Evolutionary conservation across 371 early-diverging fungal genomes (phyloP).

Genomic region (Mucor plumbeus): DNA sequence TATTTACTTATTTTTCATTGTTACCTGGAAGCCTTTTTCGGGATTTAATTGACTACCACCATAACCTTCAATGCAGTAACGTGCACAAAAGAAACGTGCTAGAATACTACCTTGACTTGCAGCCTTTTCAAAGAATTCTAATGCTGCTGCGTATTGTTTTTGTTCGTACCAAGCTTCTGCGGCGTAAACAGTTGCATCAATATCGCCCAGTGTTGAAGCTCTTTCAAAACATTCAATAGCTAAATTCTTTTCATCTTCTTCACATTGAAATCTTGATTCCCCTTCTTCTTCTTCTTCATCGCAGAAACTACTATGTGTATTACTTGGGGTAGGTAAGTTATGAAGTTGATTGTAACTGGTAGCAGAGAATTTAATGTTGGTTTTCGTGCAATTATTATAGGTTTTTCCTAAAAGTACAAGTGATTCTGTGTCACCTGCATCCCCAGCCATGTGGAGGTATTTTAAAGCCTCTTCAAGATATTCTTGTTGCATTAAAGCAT

Average conservation of each 20-base stretch:
- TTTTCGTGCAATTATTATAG: constrained; percentile 35
- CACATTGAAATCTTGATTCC: constrained; percentile 27
- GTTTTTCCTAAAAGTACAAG: constrained; percentile 38
- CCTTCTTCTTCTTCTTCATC: constrained; percentile 22
- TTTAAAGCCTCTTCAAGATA: constrained; percentile 35
- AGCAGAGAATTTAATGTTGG: constrained; percentile 25
- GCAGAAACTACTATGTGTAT: constrained; percentile 9
- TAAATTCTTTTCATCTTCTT: constrained; percentile 38
- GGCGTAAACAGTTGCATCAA: constrained; percentile 49
- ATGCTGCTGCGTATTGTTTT: constrained; percentile 50
- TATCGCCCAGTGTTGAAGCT: constrained; percentile 44
- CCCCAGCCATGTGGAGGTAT: constrained; percentile 48
- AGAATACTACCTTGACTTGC: constrained; percentile 43
- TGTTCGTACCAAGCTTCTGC: constrained; percentile 54
- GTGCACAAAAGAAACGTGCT: constrained; percentile 49
- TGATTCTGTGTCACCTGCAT: constrained; percentile 44
- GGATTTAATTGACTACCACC: constrained; percentile 47
- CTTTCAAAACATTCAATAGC: constrained; percentile 46
- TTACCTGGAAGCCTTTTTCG: constrained; percentile 45
- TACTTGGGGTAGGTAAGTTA: constrained; percentile 26
- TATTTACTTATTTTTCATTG: background rate
- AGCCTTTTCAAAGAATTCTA: constrained; percentile 47
- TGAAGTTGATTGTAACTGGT: background rate
- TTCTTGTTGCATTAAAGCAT: constrained; percentile 22
- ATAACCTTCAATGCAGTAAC: constrained; percentile 43